Evolutionary conservation across 2,329 filamentous ascomycete genomes (phyloP).

Genomic region (Fragosphaeria purpurea): DNA sequence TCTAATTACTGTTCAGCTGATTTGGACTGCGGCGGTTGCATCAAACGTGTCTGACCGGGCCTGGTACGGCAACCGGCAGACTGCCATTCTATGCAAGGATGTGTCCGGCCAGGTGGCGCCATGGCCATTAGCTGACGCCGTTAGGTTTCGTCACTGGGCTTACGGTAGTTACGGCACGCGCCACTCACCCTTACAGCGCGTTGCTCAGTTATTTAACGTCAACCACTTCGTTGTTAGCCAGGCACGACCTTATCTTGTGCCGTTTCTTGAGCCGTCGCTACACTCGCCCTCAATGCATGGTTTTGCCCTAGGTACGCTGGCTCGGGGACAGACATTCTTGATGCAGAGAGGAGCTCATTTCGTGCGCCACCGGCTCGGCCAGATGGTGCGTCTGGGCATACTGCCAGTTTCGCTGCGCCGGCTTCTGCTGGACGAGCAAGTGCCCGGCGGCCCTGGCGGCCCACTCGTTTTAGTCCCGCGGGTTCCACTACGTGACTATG

Average conservation of each 20-base stretch:
- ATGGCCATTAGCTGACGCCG: constrained; percentile 56
- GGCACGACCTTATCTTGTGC: constrained; percentile 79
- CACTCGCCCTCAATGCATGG: constrained; percentile 56
- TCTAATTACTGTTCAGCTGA: constrained; percentile 42
- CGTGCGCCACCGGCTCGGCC: constrained; percentile 64
- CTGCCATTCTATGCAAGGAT: constrained; percentile 66
- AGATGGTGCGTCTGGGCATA: constrained; percentile 67
- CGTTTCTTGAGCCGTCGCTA: constrained; percentile 72
- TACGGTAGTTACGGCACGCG: constrained; percentile 55
- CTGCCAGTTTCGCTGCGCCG: constrained; percentile 61
- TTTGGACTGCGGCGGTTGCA: constrained; percentile 69
- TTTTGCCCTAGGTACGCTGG: constrained; percentile 38
- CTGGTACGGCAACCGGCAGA: constrained; percentile 54
- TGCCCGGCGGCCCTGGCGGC: constrained; percentile 59
- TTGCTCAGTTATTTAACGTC: constrained; percentile 79
- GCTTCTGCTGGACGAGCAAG: constrained; percentile 72
- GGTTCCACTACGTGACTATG: constrained; percentile 61
- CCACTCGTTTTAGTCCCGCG: constrained; percentile 71
- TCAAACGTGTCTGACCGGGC: constrained; percentile 60
- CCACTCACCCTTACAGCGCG: constrained; percentile 55
- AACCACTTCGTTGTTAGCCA: constrained; percentile 95
- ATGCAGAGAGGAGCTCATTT: constrained; percentile 7
- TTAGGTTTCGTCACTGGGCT: constrained; percentile 58
- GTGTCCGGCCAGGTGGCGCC: constrained; percentile 52
- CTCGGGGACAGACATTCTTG: constrained; percentile 34